These are phyloP conservation scores for Ophiostoma fasciatum DNA, from an alignment of 2,329 filamentous ascomycete genomes.

Conservation along the genomic window DNA sequence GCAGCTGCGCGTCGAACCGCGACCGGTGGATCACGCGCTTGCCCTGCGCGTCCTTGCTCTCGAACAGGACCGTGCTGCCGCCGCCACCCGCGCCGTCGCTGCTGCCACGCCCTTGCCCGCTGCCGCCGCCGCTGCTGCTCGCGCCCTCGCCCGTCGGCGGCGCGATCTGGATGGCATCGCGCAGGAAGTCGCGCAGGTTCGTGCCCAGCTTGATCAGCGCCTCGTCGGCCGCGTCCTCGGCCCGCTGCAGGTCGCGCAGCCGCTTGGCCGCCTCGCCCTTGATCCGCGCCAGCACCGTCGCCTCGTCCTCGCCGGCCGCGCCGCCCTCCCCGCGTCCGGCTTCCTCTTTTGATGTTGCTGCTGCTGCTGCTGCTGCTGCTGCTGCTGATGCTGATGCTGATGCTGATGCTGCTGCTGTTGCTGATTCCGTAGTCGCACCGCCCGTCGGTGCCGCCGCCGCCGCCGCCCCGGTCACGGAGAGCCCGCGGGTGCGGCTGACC, in stretches of 20 bases:
- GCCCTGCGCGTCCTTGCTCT: constrained; percentile 79
- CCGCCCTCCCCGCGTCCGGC: no score
- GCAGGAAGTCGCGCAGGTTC: constrained; percentile 78
- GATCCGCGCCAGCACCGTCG: constrained; percentile 58
- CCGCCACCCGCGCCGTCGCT: constrained; percentile 10
- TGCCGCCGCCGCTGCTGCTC: constrained; percentile 10
- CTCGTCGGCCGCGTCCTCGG: constrained; percentile 92
- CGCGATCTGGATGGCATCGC: constrained; percentile 78
- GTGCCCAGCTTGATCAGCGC: constrained; percentile 82
- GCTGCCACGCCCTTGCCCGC: constrained; percentile 17
- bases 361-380: no score
- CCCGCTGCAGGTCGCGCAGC: constrained; percentile 76
- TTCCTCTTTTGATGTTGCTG: no score
- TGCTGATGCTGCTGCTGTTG: no score
- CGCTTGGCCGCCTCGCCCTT: constrained; percentile 65
- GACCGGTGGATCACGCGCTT: constrained; percentile 92
- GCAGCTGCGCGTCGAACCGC: constrained; percentile 85
- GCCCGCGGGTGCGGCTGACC: constrained; percentile 56
- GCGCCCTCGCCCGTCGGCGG: constrained; percentile 45
- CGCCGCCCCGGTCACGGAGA: constrained; percentile 41
- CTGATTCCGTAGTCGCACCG: no score
- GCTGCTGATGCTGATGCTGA: no score
- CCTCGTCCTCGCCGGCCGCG: constrained; percentile 20
- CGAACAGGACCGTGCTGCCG: constrained; percentile 57
- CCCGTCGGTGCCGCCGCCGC: neutral